Evolutionary conservation across 2,329 filamentous ascomycete genomes (phyloP).

Genomic region (Ophiosphaerella korrae): DNA sequence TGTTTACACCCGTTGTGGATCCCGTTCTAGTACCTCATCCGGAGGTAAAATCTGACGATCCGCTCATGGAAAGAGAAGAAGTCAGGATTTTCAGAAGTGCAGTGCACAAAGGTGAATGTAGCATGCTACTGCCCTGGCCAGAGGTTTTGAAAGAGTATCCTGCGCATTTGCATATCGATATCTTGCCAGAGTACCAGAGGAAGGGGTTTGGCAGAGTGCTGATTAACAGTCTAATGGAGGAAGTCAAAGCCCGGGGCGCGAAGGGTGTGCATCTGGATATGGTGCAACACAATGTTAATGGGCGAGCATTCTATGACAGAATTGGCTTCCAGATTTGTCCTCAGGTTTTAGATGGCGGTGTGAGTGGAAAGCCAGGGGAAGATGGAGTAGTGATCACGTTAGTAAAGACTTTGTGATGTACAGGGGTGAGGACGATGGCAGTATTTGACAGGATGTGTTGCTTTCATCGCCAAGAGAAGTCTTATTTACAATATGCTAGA

Average conservation of each 20-base stretch:
- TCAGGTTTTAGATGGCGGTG: conserved; percentile 33
- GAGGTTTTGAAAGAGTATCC: conserved; percentile 34
- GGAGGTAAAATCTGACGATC: conserved; percentile 4
- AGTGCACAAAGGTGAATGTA: conserved; percentile 30
- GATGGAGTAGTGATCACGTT: conserved; percentile 31
- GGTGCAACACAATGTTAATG: conserved; percentile 37
- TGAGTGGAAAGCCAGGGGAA: conserved; percentile 30
- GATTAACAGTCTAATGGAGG: conserved; percentile 31
- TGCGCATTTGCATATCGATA: conserved; percentile 48
- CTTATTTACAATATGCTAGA: too few species aligned
- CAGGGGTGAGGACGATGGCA: not conserved
- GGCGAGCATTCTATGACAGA: conserved; percentile 35
- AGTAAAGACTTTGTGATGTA: conserved; percentile 26
- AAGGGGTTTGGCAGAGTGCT: conserved; percentile 38
- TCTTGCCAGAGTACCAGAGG: conserved; percentile 41
- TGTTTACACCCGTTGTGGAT: conserved; percentile 34
- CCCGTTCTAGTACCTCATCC: conserved; percentile 20
- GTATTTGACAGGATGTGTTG: not conserved
- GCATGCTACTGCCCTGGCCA: conserved; percentile 23
- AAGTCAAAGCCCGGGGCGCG: conserved; percentile 27
- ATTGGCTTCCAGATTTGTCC: conserved; percentile 30
- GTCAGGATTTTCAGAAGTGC: conserved; percentile 19
- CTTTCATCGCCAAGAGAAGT: not conserved
- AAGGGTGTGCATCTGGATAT: conserved; percentile 45
- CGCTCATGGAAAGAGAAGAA: conserved; percentile 26